Evolutionary conservation across 371 early-diverging fungal species (phyloP).

Genomic region (Rhizopus arrhizus): DNA sequence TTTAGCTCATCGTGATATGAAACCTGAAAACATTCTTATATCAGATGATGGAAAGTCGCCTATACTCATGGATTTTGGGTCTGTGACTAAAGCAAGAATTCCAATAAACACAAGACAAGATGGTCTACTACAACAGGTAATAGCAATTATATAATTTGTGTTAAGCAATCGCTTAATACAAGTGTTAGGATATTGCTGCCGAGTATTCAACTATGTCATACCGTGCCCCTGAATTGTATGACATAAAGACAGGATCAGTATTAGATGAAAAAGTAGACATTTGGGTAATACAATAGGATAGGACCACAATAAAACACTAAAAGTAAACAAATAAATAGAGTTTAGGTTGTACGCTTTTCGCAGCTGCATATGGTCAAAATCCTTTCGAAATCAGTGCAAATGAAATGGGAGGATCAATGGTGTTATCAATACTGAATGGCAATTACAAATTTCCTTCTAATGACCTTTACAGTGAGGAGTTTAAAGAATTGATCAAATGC

Average conservation of each 20-base stretch:
- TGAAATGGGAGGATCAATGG: slow-evolving; percentile 72
- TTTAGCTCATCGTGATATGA: slow-evolving; percentile 74
- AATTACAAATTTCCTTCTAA: slow-evolving; percentile 57
- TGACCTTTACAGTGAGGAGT: slow-evolving; percentile 61
- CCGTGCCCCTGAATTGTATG: slow-evolving; percentile 79
- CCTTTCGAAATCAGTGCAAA: slow-evolving; percentile 71
- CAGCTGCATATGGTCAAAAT: slow-evolving; percentile 69
- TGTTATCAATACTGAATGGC: slow-evolving; percentile 69
- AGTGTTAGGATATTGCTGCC: slow-evolving; percentile 58
- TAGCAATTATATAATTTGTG: background rate
- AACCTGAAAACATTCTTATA: slow-evolving; percentile 67
- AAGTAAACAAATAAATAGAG: slow-evolving; percentile 19
- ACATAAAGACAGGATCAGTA: slow-evolving; percentile 63
- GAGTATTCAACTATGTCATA: slow-evolving; percentile 73
- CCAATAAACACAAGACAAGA: slow-evolving; percentile 58
- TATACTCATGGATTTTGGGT: slow-evolving; percentile 76
- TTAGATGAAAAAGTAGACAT: slow-evolving; percentile 77
- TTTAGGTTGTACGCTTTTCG: slow-evolving; percentile 73
- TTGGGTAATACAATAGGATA: slow-evolving; percentile 52
- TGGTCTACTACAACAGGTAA: slow-evolving; percentile 63
- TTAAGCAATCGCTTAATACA: background rate
- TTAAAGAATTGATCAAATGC: slow-evolving; percentile 57
- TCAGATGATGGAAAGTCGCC: slow-evolving; percentile 68
- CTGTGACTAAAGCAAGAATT: slow-evolving; percentile 60
- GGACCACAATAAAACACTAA: background rate